These are phyloP conservation scores for Solidago caesia DNA, from an alignment of 129 eudicot genomes.

Conservation along the genomic window DNA sequence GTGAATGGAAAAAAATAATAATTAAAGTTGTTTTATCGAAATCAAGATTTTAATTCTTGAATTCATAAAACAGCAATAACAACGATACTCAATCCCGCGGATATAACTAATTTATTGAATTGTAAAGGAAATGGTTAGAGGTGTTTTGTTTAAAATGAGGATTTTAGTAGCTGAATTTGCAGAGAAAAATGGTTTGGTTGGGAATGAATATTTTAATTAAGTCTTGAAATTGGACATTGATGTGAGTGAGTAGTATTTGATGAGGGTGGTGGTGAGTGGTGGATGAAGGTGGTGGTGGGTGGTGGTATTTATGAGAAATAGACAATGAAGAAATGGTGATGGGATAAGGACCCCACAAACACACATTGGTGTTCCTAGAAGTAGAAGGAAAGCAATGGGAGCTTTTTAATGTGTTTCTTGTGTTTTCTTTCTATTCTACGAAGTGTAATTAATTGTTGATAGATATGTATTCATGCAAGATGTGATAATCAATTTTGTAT, in stretches of 20 bases:
- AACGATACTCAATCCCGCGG: not conserved
- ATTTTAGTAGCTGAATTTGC: not conserved
- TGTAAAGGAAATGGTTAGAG: not conserved
- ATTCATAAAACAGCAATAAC: not conserved
- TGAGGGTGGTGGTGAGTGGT: constrained; percentile 1
- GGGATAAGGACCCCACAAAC: constrained; percentile 25
- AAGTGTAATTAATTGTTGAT: not conserved
- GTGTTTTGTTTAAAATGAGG: not conserved
- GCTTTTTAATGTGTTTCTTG: constrained; percentile 19
- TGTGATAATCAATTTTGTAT: not conserved
- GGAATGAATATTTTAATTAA: not conserved
- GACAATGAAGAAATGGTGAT: constrained; percentile 26
- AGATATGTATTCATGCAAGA: not conserved
- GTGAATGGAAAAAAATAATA: not conserved
- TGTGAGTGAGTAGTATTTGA: constrained; percentile 8
- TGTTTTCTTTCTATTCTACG: not conserved
- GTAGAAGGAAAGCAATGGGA: constrained; percentile 42
- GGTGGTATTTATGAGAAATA: constrained; percentile 37
- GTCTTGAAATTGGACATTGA: constrained; percentile 16
- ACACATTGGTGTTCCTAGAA: constrained; percentile 34
- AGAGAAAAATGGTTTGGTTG: not conserved
- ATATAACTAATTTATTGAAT: too few species aligned
- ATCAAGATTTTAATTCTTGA: not conserved
- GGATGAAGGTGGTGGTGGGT: constrained; percentile 32
- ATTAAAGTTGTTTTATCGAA: not conserved